Base-by-base conservation (phyloP, 345 rosid genomes). In the Arabis hirsuta region DNA sequence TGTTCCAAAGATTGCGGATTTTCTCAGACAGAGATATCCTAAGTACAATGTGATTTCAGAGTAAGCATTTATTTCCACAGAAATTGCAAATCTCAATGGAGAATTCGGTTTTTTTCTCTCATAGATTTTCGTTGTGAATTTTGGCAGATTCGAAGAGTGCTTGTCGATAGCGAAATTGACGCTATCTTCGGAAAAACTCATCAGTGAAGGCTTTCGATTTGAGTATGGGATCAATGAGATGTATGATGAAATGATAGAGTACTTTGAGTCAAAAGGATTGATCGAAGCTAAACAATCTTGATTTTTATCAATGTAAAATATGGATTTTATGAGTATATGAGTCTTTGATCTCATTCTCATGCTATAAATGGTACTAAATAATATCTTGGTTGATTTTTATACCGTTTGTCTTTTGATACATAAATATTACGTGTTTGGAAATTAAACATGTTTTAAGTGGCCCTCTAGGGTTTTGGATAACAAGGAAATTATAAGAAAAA, bases 141-240 rank as follows among this genome's bases (percentile, higher is more conserved):
- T 46, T 62, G 31, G 67, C 85, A 94, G 98, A 41, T 87, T 88
- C 14, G 90, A 88, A 62, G 96, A 86, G 58, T 71, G 86, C 44
- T 91, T 93, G 13, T 66, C 80, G 22, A 76, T 73, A 77, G 61
- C 88, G 20, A 94, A 94, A 82, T 16, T 91, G 80, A 65, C 24
- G 12, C 13, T 94, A 9, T 87, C 96, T 12, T 91, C 96, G 0
- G 80, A 84, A 69, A 95, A 91, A 83, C 88, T 95, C 10, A 50
- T 78, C 42, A 79, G 48, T 2, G 95, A 85, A 72, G 93, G 98
- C 14, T 94, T 94, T 81, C 55, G 48, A 56, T 91, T 83, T 80
- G 82, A 94, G 79, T 80, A 78, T 80, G 85, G 89, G 14, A 73
- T 94, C 24, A 88, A 82, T 63, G 96, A 91, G 67, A 81, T 86